Evolutionary conservation across 1,284 basidiomycete genomes (phyloP), one percentile per base, ranked within the genome.

Genomic region (Schizophyllum amplum): DNA sequence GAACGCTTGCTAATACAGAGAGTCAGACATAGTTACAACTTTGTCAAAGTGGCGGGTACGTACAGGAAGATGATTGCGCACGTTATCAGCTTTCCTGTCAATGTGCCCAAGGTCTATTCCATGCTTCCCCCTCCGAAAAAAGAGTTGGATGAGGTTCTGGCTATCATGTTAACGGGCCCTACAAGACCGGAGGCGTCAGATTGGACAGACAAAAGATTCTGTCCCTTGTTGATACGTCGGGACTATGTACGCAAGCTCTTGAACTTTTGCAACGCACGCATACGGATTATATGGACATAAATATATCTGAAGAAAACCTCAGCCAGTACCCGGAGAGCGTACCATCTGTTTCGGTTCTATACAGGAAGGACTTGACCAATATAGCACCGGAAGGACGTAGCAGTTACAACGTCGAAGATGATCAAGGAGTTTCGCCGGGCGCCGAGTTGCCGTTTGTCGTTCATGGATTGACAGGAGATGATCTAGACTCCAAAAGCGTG

Each of bases 181-280:
- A 27, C 53, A 6, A 55, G 59, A 49, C 68, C 69, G 4, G 62
- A 62, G 9, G 26, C 60, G 17, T 56, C 65, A 23, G 65, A 69
- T 22, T 63, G 62, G 22, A 56, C 56, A 4, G 42, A 64, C 13
- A 64, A 64, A 17, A 42, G 33, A 17, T 42, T 42, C 17, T 9
- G 13, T 4, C 68, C 66, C 0, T 51, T 71, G 13, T 47, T 71
- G 1, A 66, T 71, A 0, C 46, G 65, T 3, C 25, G 63, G n/a
- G 60, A 61, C 4, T 51, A 57, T 3, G 67, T 71, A 1, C 24
- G 21, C 3, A 23, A 47, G 5, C 70, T 69, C 2, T 49, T 72
- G 1, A 55, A 68, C 9, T 72, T 69, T 55, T 71, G 2, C 66
- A 64, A 25, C 52, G 68, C 1, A 72, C 72, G 55, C 67, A 72